Evolutionary conservation across 257 asterid genomes (phyloP), one percentile per base, ranked within the genome.

Genomic region (Haberlea rhodopensis): DNA sequence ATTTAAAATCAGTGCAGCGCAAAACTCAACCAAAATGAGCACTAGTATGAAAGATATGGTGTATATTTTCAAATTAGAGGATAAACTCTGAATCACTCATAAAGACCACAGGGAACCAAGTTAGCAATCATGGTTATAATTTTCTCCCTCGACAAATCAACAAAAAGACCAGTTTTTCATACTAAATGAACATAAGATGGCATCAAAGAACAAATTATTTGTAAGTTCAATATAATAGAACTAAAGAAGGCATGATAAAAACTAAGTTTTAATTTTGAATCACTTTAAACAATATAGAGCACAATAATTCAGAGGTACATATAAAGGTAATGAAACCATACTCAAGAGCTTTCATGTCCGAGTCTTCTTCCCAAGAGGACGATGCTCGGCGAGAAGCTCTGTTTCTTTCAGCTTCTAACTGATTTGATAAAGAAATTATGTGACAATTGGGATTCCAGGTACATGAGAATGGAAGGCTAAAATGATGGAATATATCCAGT

Each of bases 261-360:
- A 62, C 56, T 28, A 52, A 48, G 2, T 24, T 20, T 66, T 5
- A 13, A 63, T 19, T 34, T 18, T 53, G 53, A 26, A 51, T 34
- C 64, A 58, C 60, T 34, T 53, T 40, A 57, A 65, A 53, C 49
- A 64, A 73, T n/a, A n/a, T 28, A 43, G 19, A 49, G 51, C 27
- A 56, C 5, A 27, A 20, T 37, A 57, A 55, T 51, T 51, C 31
- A 49, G 32, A 9, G 16, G 43, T 27, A 51, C 3, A 63, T 57
- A 73, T 25, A 72, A 34, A 66, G 59, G 46, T 13, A 52, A 72
- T 46, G 57, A 21, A 66, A 80, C 63, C 96, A 73, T 94, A 94
- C 99, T 94, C 99, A n/a, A 94, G 97, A 51, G 92, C 68, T 81
- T 86, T 94, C 71, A 94, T 87, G 81, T 94, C 97, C 53, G 94